These are phyloP conservation scores for Coniochaeta sp. DNA, from an alignment of 2,329 filamentous ascomycete species.

Conservation along the genomic window DNA sequence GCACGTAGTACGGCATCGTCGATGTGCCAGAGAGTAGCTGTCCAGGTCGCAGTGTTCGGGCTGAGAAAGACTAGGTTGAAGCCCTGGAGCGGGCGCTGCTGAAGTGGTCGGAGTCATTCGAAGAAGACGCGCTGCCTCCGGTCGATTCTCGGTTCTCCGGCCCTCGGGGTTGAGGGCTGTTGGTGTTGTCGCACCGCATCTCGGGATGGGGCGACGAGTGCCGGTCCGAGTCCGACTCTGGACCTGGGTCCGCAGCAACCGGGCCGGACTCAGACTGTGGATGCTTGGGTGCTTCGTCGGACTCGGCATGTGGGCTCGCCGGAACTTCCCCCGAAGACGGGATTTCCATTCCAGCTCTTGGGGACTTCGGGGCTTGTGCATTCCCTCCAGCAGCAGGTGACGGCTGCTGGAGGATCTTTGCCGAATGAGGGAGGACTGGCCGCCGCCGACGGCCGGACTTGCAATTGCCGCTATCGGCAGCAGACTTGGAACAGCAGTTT, in stretches of 20 bases:
- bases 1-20: too few species aligned
- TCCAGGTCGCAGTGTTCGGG: too few species aligned
- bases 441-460: background rate
- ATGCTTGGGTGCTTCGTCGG: background rate
- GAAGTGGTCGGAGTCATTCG: too few species aligned
- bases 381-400: background rate
- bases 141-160: background rate
- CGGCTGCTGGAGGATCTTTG: background rate
- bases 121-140: background rate
- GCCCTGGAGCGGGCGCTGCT: too few species aligned
- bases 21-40: too few species aligned
- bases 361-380: background rate
- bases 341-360: background rate
- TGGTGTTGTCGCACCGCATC: background rate
- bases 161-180: background rate
- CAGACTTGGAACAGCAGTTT: background rate
- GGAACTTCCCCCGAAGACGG: background rate
- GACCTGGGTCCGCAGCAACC: background rate
- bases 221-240: background rate
- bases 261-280: background rate
- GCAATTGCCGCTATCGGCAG: background rate
- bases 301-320: background rate
- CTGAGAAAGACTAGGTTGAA: too few species aligned
- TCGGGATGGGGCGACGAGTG: background rate
- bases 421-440: background rate